Conservation (phyloP, 179 eudicot genomes). For the Corrigiola litoralis region DNA sequence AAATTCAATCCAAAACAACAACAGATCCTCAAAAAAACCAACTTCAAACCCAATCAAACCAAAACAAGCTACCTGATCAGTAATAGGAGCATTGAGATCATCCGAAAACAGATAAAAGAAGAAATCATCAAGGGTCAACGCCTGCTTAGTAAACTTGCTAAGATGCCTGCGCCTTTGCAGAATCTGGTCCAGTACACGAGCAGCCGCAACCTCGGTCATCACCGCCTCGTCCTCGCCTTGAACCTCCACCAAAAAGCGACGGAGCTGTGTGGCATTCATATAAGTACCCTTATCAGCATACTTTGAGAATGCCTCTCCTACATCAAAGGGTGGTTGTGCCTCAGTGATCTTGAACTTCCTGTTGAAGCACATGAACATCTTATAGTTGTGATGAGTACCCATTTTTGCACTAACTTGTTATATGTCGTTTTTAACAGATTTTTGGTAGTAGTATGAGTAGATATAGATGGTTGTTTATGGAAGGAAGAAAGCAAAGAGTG, state of each 20-base stretch:
- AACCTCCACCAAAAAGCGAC: conserved; percentile 49
- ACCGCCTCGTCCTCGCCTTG: conserved; percentile 43
- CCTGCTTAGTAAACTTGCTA: conserved; percentile 25
- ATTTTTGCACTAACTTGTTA: too few relatives aligned
- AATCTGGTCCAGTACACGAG: conserved; percentile 32
- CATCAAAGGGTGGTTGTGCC: conserved; percentile 67
- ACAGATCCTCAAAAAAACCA: too few relatives aligned
- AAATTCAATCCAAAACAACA: too few relatives aligned
- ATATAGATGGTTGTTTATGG: neutral
- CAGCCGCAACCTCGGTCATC: conserved; percentile 31
- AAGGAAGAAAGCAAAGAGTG: neutral
- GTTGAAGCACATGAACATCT: conserved; percentile 65
- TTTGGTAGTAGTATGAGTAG: neutral
- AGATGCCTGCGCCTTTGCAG: conserved; percentile 33
- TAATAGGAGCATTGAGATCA: conserved; percentile 66
- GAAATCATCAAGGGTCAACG: conserved; percentile 60
- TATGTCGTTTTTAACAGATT: neutral
- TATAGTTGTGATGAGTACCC: conserved; percentile 48
- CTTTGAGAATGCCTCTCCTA: conserved; percentile 47
- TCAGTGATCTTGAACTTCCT: conserved; percentile 69
- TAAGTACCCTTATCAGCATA: conserved; percentile 30
- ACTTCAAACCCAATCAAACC: too few relatives aligned
- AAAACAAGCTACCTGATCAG: conserved; percentile 37
- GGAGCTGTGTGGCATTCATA: conserved; percentile 52
- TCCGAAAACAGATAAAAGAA: conserved; percentile 49